Base-by-base conservation (phyloP, 345 rosid genomes). In the Conringia planisiliqua region DNA sequence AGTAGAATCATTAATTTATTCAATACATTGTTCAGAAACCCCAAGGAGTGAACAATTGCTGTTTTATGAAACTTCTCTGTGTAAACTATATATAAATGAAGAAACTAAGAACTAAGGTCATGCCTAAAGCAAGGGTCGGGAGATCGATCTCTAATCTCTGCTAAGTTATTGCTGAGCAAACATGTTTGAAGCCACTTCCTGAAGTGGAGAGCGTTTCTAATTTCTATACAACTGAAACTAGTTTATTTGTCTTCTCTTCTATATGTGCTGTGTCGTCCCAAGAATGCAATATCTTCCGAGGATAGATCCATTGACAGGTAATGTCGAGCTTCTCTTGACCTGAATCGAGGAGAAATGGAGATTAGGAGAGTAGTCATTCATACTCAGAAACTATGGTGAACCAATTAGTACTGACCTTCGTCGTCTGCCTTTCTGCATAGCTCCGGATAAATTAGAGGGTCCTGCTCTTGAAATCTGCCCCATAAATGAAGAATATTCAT, bases 401-500 rank as follows among this genome's bases (percentile, higher is more conserved):
- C 36, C 10, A 64, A 47, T 52, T 47, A 56, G 67, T 33, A 76
- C 55, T 62, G 78, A 89, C 97, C 96, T 85, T 74, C 85, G 75
- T 51, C 79, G 70, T 70, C 70, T 86, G 57, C 79, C 62, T 29
- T 52, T 68, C 75, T 72, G 68, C 27, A 32, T 75, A 78, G 79
- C 79, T 39, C 73, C 76, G 1, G 88, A 83, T 68, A 86, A 38
- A 60, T 87, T 89, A 51, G 87, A 84, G 72, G 87, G 73, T 82
- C 87, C 91, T 10, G 85, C 80, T 82, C 87, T 86, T 66, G 96
- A 86, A 62, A 96, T 92, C 72, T 72, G 67, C 47, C 88, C 68
- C 62, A 96, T 73, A 38, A 87, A 87, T 66, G 97, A 89, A 64
- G 85, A 72, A 70, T 90, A 96, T 72, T 96, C 98, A 48, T 84